Evolutionary conservation across 306 rosid species (phyloP).

Genomic region (Biancaea sappan): DNA sequence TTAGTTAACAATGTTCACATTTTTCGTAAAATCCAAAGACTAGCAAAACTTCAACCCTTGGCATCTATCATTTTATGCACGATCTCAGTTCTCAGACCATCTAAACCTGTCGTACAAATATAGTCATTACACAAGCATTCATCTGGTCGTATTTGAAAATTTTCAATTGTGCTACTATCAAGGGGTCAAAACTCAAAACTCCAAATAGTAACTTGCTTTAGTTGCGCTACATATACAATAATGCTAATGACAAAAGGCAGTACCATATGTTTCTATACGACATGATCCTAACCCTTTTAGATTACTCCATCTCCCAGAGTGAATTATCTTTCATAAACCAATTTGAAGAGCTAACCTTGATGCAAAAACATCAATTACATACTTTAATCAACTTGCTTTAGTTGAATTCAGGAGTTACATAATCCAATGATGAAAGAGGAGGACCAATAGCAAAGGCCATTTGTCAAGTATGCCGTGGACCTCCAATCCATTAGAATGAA

Average conservation of each 20-base stretch:
- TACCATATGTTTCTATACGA: conserved; percentile 26
- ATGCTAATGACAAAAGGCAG: conserved; percentile 31
- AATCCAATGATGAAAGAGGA: conserved; percentile 34
- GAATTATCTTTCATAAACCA: conserved; percentile 38
- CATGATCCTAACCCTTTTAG: conserved; percentile 29
- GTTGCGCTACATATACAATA: conserved; percentile 37
- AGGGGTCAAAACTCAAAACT: conserved; percentile 42
- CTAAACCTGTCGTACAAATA: neutral
- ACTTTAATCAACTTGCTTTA: conserved; percentile 40
- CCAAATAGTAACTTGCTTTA: conserved; percentile 26
- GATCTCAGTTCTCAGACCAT: neutral
- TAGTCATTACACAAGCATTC: conserved; percentile 34
- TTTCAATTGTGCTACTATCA: neutral
- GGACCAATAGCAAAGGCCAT: conserved; percentile 25
- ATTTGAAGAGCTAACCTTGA: conserved; percentile 38
- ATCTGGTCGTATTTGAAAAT: conserved; percentile 3
- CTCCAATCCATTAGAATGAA: conserved; percentile 32
- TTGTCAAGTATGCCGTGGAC: conserved; percentile 31
- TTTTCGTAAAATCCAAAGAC: neutral
- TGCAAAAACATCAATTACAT: conserved; percentile 29
- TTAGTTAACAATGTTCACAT: neutral
- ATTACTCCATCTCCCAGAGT: conserved; percentile 34
- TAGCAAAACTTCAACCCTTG: neutral
- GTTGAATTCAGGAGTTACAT: conserved; percentile 40
- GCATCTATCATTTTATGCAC: neutral